These are phyloP conservation scores for Pycnococcus provasolii DNA, from an alignment of 139 green algal genomes.

Conservation along the genomic window DNA sequence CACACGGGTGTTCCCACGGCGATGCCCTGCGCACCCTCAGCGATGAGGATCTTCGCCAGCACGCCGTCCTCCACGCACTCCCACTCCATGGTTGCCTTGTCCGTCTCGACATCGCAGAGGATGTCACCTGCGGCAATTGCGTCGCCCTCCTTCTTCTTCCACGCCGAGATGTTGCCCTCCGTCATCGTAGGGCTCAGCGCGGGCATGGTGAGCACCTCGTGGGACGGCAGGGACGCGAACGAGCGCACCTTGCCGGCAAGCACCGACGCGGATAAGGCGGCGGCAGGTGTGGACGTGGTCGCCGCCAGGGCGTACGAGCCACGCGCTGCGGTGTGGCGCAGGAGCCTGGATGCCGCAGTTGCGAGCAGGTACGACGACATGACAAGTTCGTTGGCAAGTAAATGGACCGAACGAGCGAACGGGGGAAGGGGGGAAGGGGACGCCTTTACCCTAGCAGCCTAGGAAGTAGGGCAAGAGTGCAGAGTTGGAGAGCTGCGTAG, in stretches of 20 bases:
- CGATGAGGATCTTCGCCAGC: constrained; percentile 69
- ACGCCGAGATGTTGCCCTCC: constrained; percentile 29
- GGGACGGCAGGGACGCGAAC: constrained; percentile 2
- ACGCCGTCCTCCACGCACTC: constrained; percentile 80
- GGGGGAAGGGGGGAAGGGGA: no score
- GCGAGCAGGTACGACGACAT: no score
- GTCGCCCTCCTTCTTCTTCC: constrained; percentile 46
- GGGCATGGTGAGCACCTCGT: constrained; percentile 13
- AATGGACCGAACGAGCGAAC: no score
- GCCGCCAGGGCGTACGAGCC: no score
- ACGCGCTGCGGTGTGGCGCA: no score
- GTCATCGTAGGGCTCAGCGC: constrained; percentile 24
- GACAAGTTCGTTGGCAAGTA: no score
- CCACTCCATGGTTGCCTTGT: constrained; percentile 89
- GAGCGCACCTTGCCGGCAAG: background rate
- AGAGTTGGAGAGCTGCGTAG: no score
- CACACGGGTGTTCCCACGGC: constrained; percentile 35
- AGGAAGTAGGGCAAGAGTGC: no score
- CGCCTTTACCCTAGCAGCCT: no score
- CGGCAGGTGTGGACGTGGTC: no score
- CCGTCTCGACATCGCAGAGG: constrained; percentile 84
- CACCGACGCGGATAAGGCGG: background rate
- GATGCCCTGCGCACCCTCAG: constrained; percentile 33
- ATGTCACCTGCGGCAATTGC: constrained; percentile 60
- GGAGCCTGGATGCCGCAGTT: no score